These are phyloP conservation scores for Fusarium torulosum DNA, from an alignment of 2,329 filamentous ascomycete species.

Conservation along the genomic window DNA sequence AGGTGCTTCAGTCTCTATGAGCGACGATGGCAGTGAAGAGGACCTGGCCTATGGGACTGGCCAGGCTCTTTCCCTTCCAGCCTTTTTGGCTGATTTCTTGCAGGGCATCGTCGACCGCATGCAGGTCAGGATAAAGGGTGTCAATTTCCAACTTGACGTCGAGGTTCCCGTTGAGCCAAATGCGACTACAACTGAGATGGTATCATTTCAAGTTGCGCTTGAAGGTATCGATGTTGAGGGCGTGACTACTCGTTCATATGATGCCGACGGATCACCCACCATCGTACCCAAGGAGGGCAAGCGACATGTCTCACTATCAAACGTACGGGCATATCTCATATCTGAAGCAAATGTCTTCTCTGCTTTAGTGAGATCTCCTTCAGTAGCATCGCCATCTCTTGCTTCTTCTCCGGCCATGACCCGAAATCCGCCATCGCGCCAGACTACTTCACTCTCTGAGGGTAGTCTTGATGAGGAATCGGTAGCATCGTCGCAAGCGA, in stretches of 20 bases:
- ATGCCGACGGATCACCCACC: conserved; percentile 50
- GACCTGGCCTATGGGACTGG: conserved; percentile 76
- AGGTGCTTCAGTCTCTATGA: conserved; percentile 70
- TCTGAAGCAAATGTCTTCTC: conserved; percentile 77
- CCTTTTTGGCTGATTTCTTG: conserved; percentile 77
- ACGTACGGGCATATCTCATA: conserved; percentile 73
- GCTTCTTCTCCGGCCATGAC: conserved; percentile 66
- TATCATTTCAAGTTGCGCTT: conserved; percentile 75
- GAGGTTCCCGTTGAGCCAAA: conserved; percentile 65
- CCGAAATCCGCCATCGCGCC: conserved; percentile 52
- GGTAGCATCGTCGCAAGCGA: conserved; percentile 44
- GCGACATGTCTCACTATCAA: conserved; percentile 72
- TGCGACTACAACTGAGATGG: conserved; percentile 62
- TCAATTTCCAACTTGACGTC: conserved; percentile 75
- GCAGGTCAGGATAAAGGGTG: conserved; percentile 73
- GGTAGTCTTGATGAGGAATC: conserved; percentile 47
- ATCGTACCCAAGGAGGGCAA: conserved; percentile 71
- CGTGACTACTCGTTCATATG: conserved; percentile 61
- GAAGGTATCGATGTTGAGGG: conserved; percentile 76
- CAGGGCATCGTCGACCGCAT: conserved; percentile 80
- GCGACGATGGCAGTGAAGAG: conserved; percentile 73
- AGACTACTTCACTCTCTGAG: conserved; percentile 49
- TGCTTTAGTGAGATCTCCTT: conserved; percentile 68
- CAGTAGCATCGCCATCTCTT: conserved; percentile 59
- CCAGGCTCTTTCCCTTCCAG: conserved; percentile 75